Percentiles rank a stretch among this genome's conserved stretches.
These are phyloP conservation scores for Phytophthora hybrid DNA, from an alignment of 352 stramenopile species.

Conservation along the genomic window DNA sequence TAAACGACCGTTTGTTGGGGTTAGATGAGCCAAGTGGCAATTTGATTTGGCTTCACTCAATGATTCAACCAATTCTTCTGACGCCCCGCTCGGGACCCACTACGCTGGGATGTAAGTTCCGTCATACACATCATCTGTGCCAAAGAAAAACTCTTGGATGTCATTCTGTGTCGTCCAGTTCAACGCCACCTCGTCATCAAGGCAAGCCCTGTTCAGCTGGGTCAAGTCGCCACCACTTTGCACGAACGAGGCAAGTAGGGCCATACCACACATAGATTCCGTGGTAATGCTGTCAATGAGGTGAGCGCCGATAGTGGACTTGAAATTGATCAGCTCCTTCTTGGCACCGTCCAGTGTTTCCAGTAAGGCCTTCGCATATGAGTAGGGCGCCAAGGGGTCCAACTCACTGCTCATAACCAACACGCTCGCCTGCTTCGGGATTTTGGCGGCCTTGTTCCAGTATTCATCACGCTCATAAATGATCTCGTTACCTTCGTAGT, in stretches of 20 bases:
- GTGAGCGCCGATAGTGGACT: background rate
- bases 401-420: background rate
- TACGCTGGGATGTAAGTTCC: background rate
- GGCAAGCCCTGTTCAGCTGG: conserved; percentile 1
- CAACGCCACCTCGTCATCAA: background rate
- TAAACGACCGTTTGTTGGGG: no score
- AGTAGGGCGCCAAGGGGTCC: background rate
- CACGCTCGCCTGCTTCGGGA: conserved; percentile 1
- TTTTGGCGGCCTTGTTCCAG: conserved; percentile 12
- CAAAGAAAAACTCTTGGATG: background rate
- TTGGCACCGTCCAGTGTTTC: conserved; percentile 3
- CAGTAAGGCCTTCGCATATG: background rate
- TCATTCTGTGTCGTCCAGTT: background rate
- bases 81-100: background rate
- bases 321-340: background rate
- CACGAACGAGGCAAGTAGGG: background rate
- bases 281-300: background rate
- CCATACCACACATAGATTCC: background rate
- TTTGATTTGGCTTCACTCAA: background rate
- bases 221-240: background rate
- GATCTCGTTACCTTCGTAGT: background rate
- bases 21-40: no score
- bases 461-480: conserved; percentile 11
- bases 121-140: background rate
- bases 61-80: background rate